A percentile compares a stretch with the other conserved stretches of the same genome.
Evolutionary conservation across 306 rosid genomes (phyloP).

Genomic region (Begonia loranthoides): DNA sequence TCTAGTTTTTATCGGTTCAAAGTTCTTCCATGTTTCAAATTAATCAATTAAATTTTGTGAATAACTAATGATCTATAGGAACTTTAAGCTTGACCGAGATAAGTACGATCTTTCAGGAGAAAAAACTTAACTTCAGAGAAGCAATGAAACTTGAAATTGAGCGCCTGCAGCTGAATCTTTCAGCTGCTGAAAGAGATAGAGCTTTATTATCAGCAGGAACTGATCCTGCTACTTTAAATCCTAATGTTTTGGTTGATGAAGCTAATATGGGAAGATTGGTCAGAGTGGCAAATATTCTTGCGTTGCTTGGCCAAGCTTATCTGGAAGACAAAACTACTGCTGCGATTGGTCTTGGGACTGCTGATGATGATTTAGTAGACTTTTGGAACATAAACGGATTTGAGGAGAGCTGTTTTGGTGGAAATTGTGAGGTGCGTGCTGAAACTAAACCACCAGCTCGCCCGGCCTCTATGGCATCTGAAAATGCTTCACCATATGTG

Average conservation of each 20-base stretch:
- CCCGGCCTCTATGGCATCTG: slow-evolving; percentile 25
- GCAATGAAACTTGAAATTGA: slow-evolving; percentile 97
- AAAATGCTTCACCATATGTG: slow-evolving; percentile 27
- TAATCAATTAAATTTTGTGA: too few relatives aligned
- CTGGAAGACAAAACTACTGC: slow-evolving; percentile 73
- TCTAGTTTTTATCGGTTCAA: too few relatives aligned
- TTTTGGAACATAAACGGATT: slow-evolving; percentile 74
- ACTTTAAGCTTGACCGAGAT: slow-evolving; percentile 7
- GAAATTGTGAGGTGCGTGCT: slow-evolving; percentile 73
- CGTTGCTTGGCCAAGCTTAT: slow-evolving; percentile 75
- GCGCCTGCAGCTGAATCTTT: slow-evolving; percentile 72
- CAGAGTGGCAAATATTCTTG: slow-evolving; percentile 68
- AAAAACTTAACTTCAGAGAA: slow-evolving; percentile 48
- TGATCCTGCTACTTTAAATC: slow-evolving; percentile 84
- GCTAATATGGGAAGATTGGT: slow-evolving; percentile 54
- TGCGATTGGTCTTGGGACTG: slow-evolving; percentile 71
- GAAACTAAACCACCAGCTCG: slow-evolving; percentile 31
- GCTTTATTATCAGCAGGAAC: slow-evolving; percentile 62
- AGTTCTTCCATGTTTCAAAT: too few relatives aligned
- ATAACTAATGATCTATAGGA: too few relatives aligned
- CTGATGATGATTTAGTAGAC: slow-evolving; percentile 53
- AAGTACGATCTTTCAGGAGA: slow-evolving; percentile 33
- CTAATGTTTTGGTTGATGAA: slow-evolving; percentile 68
- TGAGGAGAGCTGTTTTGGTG: slow-evolving; percentile 67
- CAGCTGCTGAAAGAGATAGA: slow-evolving; percentile 98